phyloP scores from a whole-genome alignment of 176 grass and related monocot genomes.

The Oryza nivara region DNA sequence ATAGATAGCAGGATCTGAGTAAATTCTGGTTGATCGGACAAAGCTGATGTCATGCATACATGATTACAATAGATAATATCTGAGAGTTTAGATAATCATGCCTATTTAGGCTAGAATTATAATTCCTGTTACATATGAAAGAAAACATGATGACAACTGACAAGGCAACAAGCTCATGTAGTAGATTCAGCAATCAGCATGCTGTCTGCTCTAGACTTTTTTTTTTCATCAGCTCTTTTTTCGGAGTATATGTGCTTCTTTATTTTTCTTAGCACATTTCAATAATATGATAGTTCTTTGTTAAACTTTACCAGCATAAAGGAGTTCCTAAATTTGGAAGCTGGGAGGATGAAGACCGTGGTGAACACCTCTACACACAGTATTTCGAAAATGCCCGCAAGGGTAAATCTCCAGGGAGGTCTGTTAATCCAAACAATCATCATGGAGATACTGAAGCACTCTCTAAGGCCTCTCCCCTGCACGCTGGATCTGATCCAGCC shows the following conservation, averaged over 20 bases:
- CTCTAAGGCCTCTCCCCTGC: conserved; percentile 40
- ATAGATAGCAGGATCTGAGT: not conserved
- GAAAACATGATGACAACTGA: not conserved
- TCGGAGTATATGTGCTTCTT: not conserved
- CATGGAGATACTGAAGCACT: conserved; percentile 45
- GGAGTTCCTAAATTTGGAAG: conserved; percentile 81
- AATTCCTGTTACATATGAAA: not conserved
- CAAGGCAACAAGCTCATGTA: not conserved
- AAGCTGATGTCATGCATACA: not conserved
- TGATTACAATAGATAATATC: not conserved
- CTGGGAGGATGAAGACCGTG: conserved; percentile 60
- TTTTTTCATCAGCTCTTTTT: not conserved
- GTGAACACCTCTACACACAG: conserved; percentile 67
- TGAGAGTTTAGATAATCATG: not conserved
- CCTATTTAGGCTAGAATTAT: not conserved
- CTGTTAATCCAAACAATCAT: conserved; percentile 50
- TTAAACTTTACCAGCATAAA: conserved; percentile 48
- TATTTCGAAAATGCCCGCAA: conserved; percentile 73
- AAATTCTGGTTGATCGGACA: not conserved
- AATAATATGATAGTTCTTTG: conserved; percentile 25
- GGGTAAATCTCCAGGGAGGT: conserved; percentile 58
- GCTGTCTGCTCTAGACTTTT: not conserved
- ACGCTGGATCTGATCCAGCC: conserved; percentile 43
- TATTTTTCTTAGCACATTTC: not conserved
- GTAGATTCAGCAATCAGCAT: not conserved